These are phyloP conservation scores for Neurospora sp. DNA, from an alignment of 495 filamentous ascomycete genomes.

Conservation along the genomic window DNA sequence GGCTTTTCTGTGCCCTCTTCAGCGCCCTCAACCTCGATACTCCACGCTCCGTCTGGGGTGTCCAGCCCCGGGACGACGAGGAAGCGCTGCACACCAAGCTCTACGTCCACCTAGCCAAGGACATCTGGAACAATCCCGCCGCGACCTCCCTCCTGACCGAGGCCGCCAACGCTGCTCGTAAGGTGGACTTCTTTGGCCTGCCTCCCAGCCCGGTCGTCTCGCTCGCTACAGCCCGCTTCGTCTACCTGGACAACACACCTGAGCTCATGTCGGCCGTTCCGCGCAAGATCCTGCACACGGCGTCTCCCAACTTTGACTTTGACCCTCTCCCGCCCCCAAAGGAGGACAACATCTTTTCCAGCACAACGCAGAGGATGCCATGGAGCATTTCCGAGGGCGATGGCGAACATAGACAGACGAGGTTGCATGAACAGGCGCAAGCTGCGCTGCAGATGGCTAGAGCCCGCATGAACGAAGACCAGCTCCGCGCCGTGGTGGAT, in stretches of 20 bases:
- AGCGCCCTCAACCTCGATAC: conserved; percentile 63
- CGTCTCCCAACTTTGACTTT: conserved; percentile 46
- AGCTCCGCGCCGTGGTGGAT: not conserved
- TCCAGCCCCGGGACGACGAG: conserved; percentile 52
- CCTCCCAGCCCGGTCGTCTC: conserved; percentile 22
- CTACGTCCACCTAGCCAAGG: conserved; percentile 70
- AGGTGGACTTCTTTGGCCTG: conserved; percentile 33
- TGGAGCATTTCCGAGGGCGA: conserved; percentile 10
- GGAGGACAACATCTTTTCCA: conserved; percentile 37
- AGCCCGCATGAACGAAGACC: not conserved
- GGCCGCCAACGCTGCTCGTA: conserved; percentile 47
- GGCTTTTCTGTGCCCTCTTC: conserved; percentile 69
- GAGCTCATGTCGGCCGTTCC: conserved; percentile 52
- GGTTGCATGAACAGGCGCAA: not conserved
- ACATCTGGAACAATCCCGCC: conserved; percentile 82
- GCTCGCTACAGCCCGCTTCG: conserved; percentile 62
- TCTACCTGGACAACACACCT: conserved; percentile 65
- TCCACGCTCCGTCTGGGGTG: conserved; percentile 74
- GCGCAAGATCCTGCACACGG: conserved; percentile 33
- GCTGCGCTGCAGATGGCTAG: not conserved
- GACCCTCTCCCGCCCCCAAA: conserved; percentile 57
- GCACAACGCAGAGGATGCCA: conserved; percentile 23
- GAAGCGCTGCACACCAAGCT: conserved; percentile 68
- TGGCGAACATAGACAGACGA: not conserved
- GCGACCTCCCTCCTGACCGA: conserved; percentile 60